phyloP scores from a whole-genome alignment of 176 grass and related monocot species.

The Avena eriantha region DNA sequence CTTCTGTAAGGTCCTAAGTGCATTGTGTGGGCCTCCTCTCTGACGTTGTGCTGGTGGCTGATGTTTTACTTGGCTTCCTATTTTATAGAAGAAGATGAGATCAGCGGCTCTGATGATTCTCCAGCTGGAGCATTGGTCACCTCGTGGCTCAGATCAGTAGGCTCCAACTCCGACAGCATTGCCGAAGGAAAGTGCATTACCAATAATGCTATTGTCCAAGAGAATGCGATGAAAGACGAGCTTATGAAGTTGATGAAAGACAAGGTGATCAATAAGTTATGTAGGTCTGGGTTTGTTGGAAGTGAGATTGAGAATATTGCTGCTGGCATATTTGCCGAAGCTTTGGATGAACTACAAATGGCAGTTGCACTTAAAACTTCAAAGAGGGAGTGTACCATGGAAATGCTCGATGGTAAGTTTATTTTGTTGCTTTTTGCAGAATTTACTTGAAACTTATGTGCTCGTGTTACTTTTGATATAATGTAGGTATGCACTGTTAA shows the following conservation, averaged over 20 bases:
- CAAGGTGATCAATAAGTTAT: background rate
- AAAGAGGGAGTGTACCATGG: background rate
- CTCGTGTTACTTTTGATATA: background rate
- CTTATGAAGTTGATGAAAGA: background rate
- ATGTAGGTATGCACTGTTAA: constrained; percentile 3
- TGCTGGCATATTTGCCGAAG: background rate
- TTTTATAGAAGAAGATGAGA: constrained; percentile 33
- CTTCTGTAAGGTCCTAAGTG: constrained; percentile 4
- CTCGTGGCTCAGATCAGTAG: background rate
- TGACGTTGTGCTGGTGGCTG: background rate
- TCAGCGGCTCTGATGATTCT: background rate
- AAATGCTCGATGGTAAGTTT: constrained; percentile 12
- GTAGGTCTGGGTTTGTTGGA: background rate
- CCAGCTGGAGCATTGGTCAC: background rate
- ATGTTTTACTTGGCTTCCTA: constrained; percentile 19
- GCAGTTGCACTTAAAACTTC: background rate
- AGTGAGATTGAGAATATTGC: background rate
- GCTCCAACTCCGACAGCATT: background rate
- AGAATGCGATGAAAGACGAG: background rate
- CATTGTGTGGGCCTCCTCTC: background rate
- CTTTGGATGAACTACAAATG: background rate
- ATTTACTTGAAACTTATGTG: background rate
- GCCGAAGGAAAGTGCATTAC: constrained; percentile 23
- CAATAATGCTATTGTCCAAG: background rate
- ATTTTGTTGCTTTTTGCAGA: background rate